Evolutionary conservation across 2,329 filamentous ascomycete genomes (phyloP).

Genomic region (Xylariaceae sp.): DNA sequence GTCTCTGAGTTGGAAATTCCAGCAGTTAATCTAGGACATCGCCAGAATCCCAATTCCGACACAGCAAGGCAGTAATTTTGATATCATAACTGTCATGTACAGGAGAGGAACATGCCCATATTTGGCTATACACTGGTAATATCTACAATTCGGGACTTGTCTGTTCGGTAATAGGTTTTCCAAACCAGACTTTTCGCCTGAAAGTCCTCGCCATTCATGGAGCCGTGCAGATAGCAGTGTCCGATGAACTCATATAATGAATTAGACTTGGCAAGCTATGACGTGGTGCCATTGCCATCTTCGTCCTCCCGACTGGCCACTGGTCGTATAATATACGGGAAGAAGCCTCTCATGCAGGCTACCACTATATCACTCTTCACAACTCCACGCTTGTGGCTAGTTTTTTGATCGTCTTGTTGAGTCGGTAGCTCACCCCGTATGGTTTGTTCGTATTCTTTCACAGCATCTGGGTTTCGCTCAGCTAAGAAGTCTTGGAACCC

Average conservation of each 20-base stretch:
- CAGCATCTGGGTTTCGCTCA: slow-evolving; percentile 20
- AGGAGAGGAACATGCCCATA: no score
- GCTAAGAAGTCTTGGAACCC: slow-evolving; percentile 27
- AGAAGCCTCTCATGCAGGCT: slow-evolving; percentile 34
- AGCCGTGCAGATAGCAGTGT: slow-evolving; percentile 34
- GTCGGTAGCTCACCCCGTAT: slow-evolving; percentile 22
- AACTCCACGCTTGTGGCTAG: slow-evolving; percentile 20
- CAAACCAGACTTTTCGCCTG: no score
- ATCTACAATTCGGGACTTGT: no score
- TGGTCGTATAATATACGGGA: slow-evolving; percentile 33
- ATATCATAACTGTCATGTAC: no score
- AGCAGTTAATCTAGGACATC: no score
- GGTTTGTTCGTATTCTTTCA: slow-evolving; percentile 8
- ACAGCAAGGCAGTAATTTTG: no score
- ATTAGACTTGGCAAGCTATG: background rate
- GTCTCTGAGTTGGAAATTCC: no score
- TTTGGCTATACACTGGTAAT: no score
- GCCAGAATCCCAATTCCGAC: no score
- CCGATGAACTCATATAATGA: slow-evolving; percentile 36
- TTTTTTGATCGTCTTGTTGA: background rate
- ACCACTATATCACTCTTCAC: slow-evolving; percentile 33
- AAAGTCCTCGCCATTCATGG: slow-evolving; percentile 39
- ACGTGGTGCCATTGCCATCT: background rate
- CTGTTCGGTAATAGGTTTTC: no score
- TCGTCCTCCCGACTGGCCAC: background rate